Percentiles rank a stretch among this genome's conserved stretches.
Evolutionary conservation across 768 basidiomycete species (phyloP).

Genomic region (Mycena maculata): DNA sequence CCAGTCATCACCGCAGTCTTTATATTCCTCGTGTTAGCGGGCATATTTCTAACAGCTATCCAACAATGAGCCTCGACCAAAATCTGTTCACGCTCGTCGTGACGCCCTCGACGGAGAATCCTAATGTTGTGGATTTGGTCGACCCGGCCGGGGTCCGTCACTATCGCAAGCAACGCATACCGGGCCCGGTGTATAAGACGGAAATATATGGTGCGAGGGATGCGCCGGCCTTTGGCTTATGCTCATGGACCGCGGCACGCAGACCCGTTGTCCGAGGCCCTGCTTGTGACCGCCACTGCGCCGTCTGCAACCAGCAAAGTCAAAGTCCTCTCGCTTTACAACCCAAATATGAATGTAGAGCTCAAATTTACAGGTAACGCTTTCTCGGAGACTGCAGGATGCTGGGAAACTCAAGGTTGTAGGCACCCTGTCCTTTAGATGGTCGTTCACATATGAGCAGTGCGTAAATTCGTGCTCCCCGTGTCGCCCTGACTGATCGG

Average conservation of each 20-base stretch:
- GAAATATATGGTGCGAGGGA: constrained; percentile 70
- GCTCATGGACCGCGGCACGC: no score
- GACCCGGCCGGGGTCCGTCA: constrained; percentile 72
- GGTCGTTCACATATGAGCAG: constrained; percentile 89
- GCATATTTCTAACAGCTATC: neutral
- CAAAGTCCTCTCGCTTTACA: constrained; percentile 81
- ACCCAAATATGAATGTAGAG: constrained; percentile 77
- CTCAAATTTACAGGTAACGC: constrained; percentile 68
- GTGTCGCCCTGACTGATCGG: neutral
- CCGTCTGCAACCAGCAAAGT: constrained; percentile 74
- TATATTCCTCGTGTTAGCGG: no score
- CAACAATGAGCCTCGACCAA: constrained; percentile 82
- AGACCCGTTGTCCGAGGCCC: constrained; percentile 66
- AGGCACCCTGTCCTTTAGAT: constrained; percentile 75
- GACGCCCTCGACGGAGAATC: constrained; percentile 67
- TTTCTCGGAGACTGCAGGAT: no score
- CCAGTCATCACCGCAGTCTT: constrained; percentile 17
- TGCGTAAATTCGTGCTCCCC: constrained; percentile 52
- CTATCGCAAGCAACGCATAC: constrained; percentile 74
- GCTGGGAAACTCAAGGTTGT: no score
- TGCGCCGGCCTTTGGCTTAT: neutral
- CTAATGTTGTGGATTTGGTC: constrained; percentile 74
- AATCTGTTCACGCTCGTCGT: constrained; percentile 86
- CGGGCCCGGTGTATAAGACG: constrained; percentile 66
- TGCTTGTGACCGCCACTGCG: constrained; percentile 76